Base-by-base conservation (phyloP, 768 basidiomycete genomes). In the Cubamyces sp. region DNA sequence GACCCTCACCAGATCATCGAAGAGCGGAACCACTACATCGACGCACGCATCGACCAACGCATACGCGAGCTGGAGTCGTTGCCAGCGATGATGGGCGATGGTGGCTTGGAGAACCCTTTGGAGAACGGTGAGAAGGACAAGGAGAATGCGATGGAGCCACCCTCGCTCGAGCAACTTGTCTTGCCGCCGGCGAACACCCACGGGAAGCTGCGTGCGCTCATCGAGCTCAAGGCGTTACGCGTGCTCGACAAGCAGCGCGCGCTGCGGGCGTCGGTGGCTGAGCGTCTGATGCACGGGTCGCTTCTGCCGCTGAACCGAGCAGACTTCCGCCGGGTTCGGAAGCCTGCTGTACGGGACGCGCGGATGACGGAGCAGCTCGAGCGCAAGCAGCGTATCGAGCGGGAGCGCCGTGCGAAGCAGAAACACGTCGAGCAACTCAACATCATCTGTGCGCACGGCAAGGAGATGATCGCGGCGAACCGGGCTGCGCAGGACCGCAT, bases 391-490 rank as follows among this genome's bases (percentile, higher is more conserved):
- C 88, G 96, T 28, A 81, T 84, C 14, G 96, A 98, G 62, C 88
- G 97, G 21, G 96, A 98, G 76, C 87, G 89, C 23, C 87, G 94
- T 39, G 95, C 95, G 45, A 98, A 98, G 74, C 90, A 93, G 78
- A 95, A 96, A 72, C 97, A 99, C 70, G 84, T 96, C 71, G 95
- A 96, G 66, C 95, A 98, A 69, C 89, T 99, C 69, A 81, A 79
- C 30, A 84, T 91, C 60, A 98, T 99, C 65, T 90, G 88, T 70
- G 74, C 81, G 39, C 96, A 99, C 73, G 94, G 93, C 0, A 82
- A 81, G 57, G 87, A 91, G 30, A 80, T 98, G 51, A 74, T 88
- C 40, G 79, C 78, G n/a, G 85, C 80, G 30, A 90, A 90, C 70
- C 74, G 79, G 23, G 68, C 71, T 9, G 84, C 89, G 16, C 80